Evolutionary conservation across 768 basidiomycete genomes (phyloP).

Genomic region (Hypholoma fasciculare): DNA sequence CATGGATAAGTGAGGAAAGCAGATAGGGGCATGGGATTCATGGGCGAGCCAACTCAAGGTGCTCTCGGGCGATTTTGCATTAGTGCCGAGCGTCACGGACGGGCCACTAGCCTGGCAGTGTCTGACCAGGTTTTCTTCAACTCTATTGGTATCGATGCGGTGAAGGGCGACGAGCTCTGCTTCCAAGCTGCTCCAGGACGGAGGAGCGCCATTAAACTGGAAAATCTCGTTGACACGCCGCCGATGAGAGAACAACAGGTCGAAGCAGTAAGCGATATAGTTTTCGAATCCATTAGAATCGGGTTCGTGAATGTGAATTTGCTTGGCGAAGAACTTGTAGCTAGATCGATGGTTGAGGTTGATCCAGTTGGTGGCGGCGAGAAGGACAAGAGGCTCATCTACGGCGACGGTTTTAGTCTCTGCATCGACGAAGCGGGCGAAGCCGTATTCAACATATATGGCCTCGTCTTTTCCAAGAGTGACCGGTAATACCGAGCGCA

Average conservation of each 20-base stretch:
- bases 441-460: constrained; percentile 43
- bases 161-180: constrained; percentile 38
- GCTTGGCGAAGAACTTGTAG: constrained; percentile 38
- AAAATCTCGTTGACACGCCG: constrained; percentile 36
- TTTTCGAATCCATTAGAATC: constrained; percentile 46
- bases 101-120: constrained; percentile 31
- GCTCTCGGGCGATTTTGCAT: constrained; percentile 33
- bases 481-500: constrained; percentile 37
- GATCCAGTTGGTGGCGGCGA: constrained; percentile 43
- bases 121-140: constrained; percentile 29
- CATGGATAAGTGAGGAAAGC: constrained; percentile 41
- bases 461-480: constrained; percentile 40
- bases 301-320: constrained; percentile 30
- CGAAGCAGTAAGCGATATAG: constrained; percentile 42
- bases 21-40: constrained; percentile 30
- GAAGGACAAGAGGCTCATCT: constrained; percentile 45
- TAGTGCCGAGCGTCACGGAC: constrained; percentile 36
- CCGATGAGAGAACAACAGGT: constrained; percentile 33
- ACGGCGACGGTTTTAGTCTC: constrained; percentile 36
- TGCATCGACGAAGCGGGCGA: constrained; percentile 42
- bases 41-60: constrained; percentile 37
- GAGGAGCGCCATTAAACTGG: constrained; percentile 29
- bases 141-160: constrained; percentile 16
- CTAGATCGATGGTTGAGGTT: constrained; percentile 32
- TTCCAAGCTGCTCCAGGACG: constrained; percentile 35